Percentiles rank a stretch among this genome's conserved stretches.
phyloP scores from a whole-genome alignment of 179 eudicot genomes.

The Beta lomatogona region DNA sequence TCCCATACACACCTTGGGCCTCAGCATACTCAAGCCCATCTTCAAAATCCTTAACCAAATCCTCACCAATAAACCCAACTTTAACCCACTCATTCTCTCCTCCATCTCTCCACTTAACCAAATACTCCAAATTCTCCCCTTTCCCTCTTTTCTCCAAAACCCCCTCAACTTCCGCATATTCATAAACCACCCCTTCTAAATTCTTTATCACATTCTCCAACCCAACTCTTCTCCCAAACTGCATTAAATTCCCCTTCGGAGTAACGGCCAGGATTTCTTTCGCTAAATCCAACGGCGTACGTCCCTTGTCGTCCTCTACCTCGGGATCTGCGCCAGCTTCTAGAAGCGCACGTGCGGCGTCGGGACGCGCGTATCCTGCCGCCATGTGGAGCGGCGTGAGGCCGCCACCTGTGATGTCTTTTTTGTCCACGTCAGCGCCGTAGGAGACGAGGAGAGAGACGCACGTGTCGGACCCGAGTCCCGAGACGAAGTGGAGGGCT shows the following conservation, averaged over 20 bases:
- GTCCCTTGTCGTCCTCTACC: conserved; percentile 53
- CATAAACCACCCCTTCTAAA: conserved; percentile 64
- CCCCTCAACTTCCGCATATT: conserved; percentile 81
- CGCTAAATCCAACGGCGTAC: conserved; percentile 71
- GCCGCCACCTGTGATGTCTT: conserved; percentile 52
- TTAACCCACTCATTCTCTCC: conserved; percentile 89
- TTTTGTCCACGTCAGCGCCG: conserved; percentile 60
- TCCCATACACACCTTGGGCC: conserved; percentile 59
- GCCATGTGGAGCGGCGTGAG: conserved; percentile 95
- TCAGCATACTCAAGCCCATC: conserved; percentile 86
- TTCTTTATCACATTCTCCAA: conserved; percentile 57
- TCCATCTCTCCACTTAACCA: conserved; percentile 85
- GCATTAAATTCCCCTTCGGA: conserved; percentile 66
- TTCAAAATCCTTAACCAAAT: conserved; percentile 79
- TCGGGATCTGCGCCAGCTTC: conserved; percentile 67
- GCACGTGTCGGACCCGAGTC: conserved; percentile 73
- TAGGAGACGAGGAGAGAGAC: conserved; percentile 50
- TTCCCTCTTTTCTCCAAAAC: conserved; percentile 83
- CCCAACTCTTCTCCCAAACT: conserved; percentile 71
- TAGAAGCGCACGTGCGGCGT: conserved; percentile 43
- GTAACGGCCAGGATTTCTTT: conserved; percentile 55
- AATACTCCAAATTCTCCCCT: conserved; percentile 67
- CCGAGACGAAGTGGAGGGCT: conserved; percentile 75
- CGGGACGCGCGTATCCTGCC: conserved; percentile 75
- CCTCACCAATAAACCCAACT: conserved; percentile 51